Conservation (phyloP, 495 filamentous ascomycete genomes). For the Letharia columbiana region DNA sequence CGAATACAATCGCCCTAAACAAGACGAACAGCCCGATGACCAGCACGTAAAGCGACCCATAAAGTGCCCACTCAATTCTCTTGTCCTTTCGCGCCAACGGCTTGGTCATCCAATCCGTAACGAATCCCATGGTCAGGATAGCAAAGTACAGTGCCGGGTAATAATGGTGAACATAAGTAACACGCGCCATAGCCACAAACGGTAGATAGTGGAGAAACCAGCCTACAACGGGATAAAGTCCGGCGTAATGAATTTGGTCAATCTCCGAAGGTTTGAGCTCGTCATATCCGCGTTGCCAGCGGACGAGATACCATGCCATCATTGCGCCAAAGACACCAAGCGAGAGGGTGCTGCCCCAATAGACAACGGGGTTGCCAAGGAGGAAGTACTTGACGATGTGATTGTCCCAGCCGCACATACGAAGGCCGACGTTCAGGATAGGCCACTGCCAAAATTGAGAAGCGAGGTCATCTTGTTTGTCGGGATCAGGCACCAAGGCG, state of each 20-base stretch:
- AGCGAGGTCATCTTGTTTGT: slow-evolving; percentile 97
- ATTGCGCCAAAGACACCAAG: slow-evolving; percentile 64
- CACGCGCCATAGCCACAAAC: slow-evolving; percentile 94
- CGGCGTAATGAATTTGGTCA: slow-evolving; percentile 88
- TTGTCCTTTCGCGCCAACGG: slow-evolving; percentile 50
- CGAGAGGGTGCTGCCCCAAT: slow-evolving; percentile 83
- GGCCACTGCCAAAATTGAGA: slow-evolving; percentile 99
- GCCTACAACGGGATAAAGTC: slow-evolving; percentile 81
- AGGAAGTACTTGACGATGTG: slow-evolving; percentile 95
- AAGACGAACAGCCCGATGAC: slow-evolving; percentile 74
- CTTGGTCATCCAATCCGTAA: slow-evolving; percentile 71
- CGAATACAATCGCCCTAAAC: slow-evolving; percentile 94
- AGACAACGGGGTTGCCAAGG: slow-evolving; percentile 90
- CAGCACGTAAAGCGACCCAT: slow-evolving; percentile 59
- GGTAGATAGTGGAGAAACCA: slow-evolving; percentile 96
- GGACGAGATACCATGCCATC: slow-evolving; percentile 75
- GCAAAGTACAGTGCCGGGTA: slow-evolving; percentile 99
- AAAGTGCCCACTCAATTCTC: slow-evolving; percentile 51
- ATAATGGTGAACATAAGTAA: slow-evolving; percentile 98
- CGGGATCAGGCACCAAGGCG: slow-evolving; percentile 91
- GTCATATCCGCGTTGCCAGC: slow-evolving; percentile 91
- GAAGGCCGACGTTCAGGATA: slow-evolving; percentile 83
- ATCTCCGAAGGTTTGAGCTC: slow-evolving; percentile 74
- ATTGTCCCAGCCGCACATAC: slow-evolving; percentile 99
- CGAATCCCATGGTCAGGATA: slow-evolving; percentile 81